Conservation (phyloP, 2,329 filamentous ascomycete species). For the Alternaria triticina region DNA sequence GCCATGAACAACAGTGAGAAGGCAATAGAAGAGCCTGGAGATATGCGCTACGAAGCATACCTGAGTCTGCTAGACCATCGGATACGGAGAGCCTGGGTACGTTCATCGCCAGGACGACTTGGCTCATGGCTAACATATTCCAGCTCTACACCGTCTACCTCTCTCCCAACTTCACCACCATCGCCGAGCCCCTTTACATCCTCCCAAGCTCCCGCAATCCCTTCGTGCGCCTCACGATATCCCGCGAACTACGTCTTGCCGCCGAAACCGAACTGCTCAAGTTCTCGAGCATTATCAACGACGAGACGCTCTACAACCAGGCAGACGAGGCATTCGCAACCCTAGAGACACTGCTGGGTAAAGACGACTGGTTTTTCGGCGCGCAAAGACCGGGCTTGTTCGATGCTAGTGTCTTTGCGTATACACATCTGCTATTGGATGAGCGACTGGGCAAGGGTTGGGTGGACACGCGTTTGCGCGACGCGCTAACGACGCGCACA, state of each 20-base stretch:
- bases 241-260: conserved; percentile 72
- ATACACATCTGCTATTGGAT: conserved; percentile 80
- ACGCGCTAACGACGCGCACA: conserved; percentile 62
- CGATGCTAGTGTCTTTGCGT: conserved; percentile 89
- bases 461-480: conserved; percentile 66
- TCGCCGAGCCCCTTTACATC: conserved; percentile 77
- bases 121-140: conserved; percentile 4
- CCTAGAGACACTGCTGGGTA: conserved; percentile 64
- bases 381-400: conserved; percentile 70
- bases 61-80: conserved; percentile 75
- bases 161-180: conserved; percentile 67
- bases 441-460: conserved; percentile 63
- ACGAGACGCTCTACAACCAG: conserved; percentile 64
- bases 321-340: conserved; percentile 69
- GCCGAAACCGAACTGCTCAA: conserved; percentile 78
- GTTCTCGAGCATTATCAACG: conserved; percentile 63
- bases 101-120: not conserved
- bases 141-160: conserved; percentile 84
- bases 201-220: conserved; percentile 63
- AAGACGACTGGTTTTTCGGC: conserved; percentile 68
- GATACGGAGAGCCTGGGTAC: conserved; percentile 85
- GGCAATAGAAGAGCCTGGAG: conserved; percentile 54
- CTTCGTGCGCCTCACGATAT: conserved; percentile 68
- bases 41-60: conserved; percentile 74
- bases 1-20: conserved; percentile 55